Evolutionary conservation across 1,284 basidiomycete genomes (phyloP), one percentile per base, ranked within the genome.

Genomic region (Schizophyllum commune): DNA sequence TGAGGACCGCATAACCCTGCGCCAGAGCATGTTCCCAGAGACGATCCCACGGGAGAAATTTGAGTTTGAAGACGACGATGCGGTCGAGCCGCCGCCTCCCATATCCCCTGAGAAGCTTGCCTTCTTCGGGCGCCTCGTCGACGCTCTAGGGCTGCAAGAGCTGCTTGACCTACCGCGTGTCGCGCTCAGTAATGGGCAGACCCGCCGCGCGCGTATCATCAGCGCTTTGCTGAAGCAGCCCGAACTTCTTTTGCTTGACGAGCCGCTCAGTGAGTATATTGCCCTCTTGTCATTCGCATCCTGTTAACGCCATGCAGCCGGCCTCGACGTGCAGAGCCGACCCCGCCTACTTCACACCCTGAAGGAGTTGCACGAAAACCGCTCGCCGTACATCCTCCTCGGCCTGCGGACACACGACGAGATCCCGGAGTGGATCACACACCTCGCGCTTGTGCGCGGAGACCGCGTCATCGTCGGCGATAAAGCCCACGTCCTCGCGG

Each of bases 181-280:
- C 5, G 90, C 91, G 0, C 73, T 98, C 58, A 93, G 90, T 64
- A 96, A 96, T 67, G 96, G 96, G 0, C 96, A 99, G 77, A 97
- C 89, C 20, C 75, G 96, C 47, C 77, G 94, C 22, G 94, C 94
- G 4, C 79, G 95, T 57, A 92, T 99, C 55, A 79, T 92, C 2
- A 85, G 86, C 65, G 91, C 92, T 0, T 73, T 98, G 8, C 73
- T 98, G 52, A 77, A 75, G 17, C 77, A 81, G 52, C 91, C 93
- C 0, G 80, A 86, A 62, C 66, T 97, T 56, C 71, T 96, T 20
- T 72, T 96, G 1, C 77, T 97, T 13, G 94, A 96, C 65, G 94
- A 96, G 70, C 94, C 94, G 1, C 75, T 93, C 47, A 88, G 89
- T 87, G 70, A 61, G 81, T 79, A 0, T 68, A 52, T 64, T 8